phyloP scores from a whole-genome alignment of 257 asterid genomes.

The Solanum neorickii region DNA sequence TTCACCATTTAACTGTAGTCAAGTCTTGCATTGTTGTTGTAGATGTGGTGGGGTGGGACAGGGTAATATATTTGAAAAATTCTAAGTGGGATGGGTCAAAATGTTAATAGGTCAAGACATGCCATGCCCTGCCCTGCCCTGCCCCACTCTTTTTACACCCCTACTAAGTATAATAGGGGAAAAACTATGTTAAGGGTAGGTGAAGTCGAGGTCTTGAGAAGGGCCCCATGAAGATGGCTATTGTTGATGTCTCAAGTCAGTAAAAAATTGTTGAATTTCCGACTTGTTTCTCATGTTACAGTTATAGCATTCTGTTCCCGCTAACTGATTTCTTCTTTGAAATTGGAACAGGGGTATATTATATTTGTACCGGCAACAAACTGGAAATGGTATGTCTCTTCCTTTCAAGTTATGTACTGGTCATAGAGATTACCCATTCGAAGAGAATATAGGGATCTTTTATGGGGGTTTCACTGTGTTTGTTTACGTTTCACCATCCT shows the following conservation, averaged over 20 bases:
- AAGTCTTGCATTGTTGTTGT: neutral
- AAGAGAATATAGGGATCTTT: neutral
- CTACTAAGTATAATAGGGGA: neutral
- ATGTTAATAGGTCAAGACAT: neutral
- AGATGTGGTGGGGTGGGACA: neutral
- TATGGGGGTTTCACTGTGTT: neutral
- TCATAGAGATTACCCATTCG: neutral
- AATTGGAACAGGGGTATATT: constrained; percentile 63
- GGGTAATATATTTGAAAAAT: neutral
- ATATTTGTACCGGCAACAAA: constrained; percentile 53
- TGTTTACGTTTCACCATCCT: neutral
- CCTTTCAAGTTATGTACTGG: neutral
- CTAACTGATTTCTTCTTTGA: constrained; percentile 7
- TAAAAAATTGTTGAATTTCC: neutral
- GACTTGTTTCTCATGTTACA: neutral
- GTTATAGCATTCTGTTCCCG: neutral
- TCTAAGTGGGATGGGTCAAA: neutral
- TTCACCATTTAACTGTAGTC: neutral
- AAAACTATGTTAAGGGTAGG: neutral
- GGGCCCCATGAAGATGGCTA: neutral
- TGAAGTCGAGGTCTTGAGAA: neutral
- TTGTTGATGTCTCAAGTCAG: constrained; percentile 4
- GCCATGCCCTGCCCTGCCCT: neutral
- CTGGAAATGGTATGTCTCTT: constrained; percentile 60
- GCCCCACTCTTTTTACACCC: neutral